phyloP scores from a whole-genome alignment of 1,139 yeast genomes.

The Yamadazyma friedrichii region DNA sequence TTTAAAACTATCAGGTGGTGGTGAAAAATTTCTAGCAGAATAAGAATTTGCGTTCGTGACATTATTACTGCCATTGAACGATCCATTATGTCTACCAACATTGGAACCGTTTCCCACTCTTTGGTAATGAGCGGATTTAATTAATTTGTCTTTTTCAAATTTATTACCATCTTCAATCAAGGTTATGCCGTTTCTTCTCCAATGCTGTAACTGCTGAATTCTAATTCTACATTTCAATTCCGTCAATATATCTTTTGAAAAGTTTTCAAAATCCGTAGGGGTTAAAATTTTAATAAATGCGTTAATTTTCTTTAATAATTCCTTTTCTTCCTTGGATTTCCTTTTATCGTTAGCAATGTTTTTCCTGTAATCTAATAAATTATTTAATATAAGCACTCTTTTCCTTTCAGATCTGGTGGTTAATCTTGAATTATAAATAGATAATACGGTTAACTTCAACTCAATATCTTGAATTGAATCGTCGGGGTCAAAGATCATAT shows the following conservation, averaged over 20 bases:
- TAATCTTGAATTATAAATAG: conserved; percentile 84
- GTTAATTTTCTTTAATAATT: conserved; percentile 67
- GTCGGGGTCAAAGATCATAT: conserved; percentile 92
- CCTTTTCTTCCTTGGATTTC: conserved; percentile 87
- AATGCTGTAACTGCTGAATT: conserved; percentile 87
- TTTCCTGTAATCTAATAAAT: conserved; percentile 78
- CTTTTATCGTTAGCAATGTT: conserved; percentile 75
- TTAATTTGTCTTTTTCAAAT: conserved; percentile 84
- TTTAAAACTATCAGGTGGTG: conserved; percentile 39
- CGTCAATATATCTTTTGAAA: conserved; percentile 67
- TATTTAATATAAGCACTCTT: conserved; percentile 73
- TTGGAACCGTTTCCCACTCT: conserved; percentile 52
- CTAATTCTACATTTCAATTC: conserved; percentile 80
- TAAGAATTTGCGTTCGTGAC: not conserved
- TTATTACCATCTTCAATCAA: conserved; percentile 79
- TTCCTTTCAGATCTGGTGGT: conserved; percentile 93
- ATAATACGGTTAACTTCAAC: conserved; percentile 80
- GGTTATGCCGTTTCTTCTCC: conserved; percentile 88
- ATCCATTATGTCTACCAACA: conserved; percentile 25
- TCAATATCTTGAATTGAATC: conserved; percentile 87
- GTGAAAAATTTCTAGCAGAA: conserved; percentile 25
- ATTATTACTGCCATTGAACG: not conserved
- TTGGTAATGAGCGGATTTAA: conserved; percentile 58
- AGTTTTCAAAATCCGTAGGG: conserved; percentile 73
- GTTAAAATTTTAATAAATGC: conserved; percentile 82